Percentiles rank a stretch among this genome's conserved stretches.
phyloP scores from a whole-genome alignment of 2,329 filamentous ascomycete species.

The Ascochyta lentis region DNA sequence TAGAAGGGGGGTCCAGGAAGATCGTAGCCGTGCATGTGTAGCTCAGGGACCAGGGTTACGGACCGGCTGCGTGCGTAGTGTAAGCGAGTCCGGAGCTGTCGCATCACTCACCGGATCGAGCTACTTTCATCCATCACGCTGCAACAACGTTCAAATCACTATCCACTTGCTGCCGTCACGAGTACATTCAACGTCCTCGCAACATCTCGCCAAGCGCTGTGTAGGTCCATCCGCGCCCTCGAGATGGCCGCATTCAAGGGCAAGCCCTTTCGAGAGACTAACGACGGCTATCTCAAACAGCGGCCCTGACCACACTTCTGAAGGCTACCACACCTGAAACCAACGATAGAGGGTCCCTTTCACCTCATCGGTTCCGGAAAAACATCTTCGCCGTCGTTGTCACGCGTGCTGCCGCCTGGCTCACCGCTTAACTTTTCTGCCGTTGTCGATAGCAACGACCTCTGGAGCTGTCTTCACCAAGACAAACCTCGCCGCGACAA shows the following conservation, averaged over 20 bases:
- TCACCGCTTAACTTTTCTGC: conserved; percentile 36
- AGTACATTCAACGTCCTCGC: conserved; percentile 16
- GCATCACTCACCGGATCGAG: conserved; percentile 11
- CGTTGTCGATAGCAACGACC: conserved; percentile 16
- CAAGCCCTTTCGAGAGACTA: conserved; percentile 42
- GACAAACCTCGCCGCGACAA: not conserved
- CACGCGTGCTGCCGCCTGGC: conserved; percentile 20
- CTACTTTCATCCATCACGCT: conserved; percentile 17
- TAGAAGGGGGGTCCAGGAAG: conserved; percentile 4
- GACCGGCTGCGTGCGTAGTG: not conserved
- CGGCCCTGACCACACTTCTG: conserved; percentile 20
- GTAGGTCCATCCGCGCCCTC: conserved; percentile 41
- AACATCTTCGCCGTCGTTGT: conserved; percentile 14
- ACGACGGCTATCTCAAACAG: conserved; percentile 36
- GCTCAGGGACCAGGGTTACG: conserved; percentile 13
- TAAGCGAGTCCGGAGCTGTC: conserved; percentile 2
- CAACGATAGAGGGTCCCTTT: not conserved
- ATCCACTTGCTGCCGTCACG: conserved; percentile 7
- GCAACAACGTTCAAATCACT: conserved; percentile 5
- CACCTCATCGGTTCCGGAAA: conserved; percentile 14
- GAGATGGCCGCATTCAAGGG: conserved; percentile 38
- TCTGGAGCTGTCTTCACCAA: conserved; percentile 9
- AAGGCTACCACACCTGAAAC: conserved; percentile 17
- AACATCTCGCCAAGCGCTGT: conserved; percentile 37
- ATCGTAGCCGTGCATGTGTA: conserved; percentile 1